Base-by-base conservation (phyloP, 1,284 basidiomycete species). In the Exsudoporus floridanus region DNA sequence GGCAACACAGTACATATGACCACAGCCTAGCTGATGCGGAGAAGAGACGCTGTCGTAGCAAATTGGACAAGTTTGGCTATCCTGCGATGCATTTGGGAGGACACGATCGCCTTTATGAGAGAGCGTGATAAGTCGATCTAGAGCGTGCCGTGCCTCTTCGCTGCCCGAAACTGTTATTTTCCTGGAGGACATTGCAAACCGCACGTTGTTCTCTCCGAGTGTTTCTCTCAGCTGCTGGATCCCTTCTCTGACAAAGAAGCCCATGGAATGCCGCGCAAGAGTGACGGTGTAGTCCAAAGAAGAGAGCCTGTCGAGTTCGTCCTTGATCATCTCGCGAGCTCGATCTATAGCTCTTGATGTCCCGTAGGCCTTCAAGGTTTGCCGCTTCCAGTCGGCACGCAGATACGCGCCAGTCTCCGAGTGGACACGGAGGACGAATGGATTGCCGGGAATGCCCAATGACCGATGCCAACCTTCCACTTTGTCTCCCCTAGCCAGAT, bases 1-100 rank as follows among this genome's bases (percentile, higher is more conserved):
- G 5, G 70, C 69, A 4, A 72, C 65, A 55, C 82, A 84, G 55
- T 82, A 84, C 4, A 69, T 57, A 55, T 84, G 83, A 4, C 76
- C 75, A 49, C 82, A 84, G 0, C 69, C 74, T 21, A 85, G 67
- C 21, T 62, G 61, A 31, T 77, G 63, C 1, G 80, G 78, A 48
- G 72, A 67, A 3, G 76, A 73, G 14, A 77, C 69, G 1, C 64
- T 57, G 56, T 77, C 75, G 41, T 72, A 76, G 57, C 82, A 84
- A 43, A 84, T 70, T 2, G 81, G 82, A 56, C 82, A 84, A 3
- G 41, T 55, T 14, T 66, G 63, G 39, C 67, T 57, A 28, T 47
- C 60, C 21, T 53, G 43, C 8, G 56, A 49, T 36, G 53, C 49
- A 16, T 58, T 53, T 2, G 52, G 45, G 3, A 53, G 31, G 9